Conservation (phyloP, 2,329 filamentous ascomycete genomes). For the Shiraia bambusicola region DNA sequence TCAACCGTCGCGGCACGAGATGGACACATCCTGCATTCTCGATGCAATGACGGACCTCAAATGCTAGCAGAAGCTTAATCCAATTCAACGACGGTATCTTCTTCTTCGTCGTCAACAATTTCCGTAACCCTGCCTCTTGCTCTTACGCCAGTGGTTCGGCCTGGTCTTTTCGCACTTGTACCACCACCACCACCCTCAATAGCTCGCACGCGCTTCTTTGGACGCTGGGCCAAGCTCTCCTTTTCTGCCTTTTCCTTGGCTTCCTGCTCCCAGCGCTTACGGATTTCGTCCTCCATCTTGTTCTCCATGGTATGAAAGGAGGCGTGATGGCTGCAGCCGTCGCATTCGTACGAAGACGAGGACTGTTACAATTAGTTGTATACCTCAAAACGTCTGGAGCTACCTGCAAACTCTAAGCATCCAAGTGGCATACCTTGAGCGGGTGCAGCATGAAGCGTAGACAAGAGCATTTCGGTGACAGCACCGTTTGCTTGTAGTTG, state of each 20-base stretch:
- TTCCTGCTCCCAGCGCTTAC: slow-evolving; percentile 48
- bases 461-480: slow-evolving; percentile 53
- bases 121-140: slow-evolving; percentile 23
- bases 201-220: slow-evolving; percentile 32
- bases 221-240: slow-evolving; percentile 16
- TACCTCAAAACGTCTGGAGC: too few species aligned
- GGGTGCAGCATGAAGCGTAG: slow-evolving; percentile 60
- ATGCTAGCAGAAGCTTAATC: slow-evolving; percentile 19
- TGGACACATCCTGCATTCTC: too few species aligned
- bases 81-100: slow-evolving; percentile 28
- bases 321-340: slow-evolving; percentile 58
- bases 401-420: too few species aligned
- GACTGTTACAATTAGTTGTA: slow-evolving; percentile 29
- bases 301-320: slow-evolving; percentile 58
- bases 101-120: slow-evolving; percentile 24
- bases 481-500: slow-evolving; percentile 51
- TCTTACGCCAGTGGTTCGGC: slow-evolving; percentile 5
- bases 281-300: slow-evolving; percentile 50
- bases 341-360: slow-evolving; percentile 56
- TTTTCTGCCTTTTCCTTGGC: slow-evolving; percentile 32
- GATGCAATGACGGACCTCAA: too few species aligned
- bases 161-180: slow-evolving; percentile 2
- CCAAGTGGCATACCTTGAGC: slow-evolving; percentile 53
- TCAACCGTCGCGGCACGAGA: slow-evolving; percentile 1
- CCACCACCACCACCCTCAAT: slow-evolving; percentile 24